phyloP scores from a whole-genome alignment of 1,284 basidiomycete genomes.

The Pterulicium gracile region DNA sequence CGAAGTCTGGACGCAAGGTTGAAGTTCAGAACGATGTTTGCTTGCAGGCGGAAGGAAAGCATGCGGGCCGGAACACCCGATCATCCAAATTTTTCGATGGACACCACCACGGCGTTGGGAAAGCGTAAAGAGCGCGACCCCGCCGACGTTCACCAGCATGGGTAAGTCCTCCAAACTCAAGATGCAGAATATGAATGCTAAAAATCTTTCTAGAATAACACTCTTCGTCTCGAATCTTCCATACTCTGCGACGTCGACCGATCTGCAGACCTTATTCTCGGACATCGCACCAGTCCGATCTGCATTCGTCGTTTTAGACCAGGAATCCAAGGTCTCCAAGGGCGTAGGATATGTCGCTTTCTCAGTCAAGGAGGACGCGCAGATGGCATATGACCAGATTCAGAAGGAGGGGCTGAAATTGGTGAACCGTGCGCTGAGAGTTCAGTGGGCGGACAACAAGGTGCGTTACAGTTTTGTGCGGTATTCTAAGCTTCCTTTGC shows the following conservation, averaged over 20 bases:
- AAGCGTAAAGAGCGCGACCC: conserved; percentile 43
- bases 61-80: no score
- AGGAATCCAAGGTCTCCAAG: conserved; percentile 75
- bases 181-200: conserved; percentile 3
- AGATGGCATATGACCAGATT: conserved; percentile 57
- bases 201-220: conserved; percentile 37
- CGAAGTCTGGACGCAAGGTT: no score
- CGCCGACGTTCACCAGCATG: conserved; percentile 21
- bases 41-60: no score
- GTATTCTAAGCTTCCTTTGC: conserved; percentile 5
- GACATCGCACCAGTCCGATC: conserved; percentile 90
- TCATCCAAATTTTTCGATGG: neutral
- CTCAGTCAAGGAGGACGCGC: conserved; percentile 83
- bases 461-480: conserved; percentile 25
- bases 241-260: conserved; percentile 82
- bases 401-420: conserved; percentile 43
- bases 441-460: conserved; percentile 76
- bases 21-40: no score
- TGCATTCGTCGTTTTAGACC: conserved; percentile 87
- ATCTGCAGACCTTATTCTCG: conserved; percentile 89
- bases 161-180: neutral
- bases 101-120: conserved; percentile 26
- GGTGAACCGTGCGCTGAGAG: conserved; percentile 59
- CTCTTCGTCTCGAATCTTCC: conserved; percentile 81
- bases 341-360: conserved; percentile 98